These are phyloP conservation scores for Penicillium aurantiogriseum DNA, from an alignment of 2,329 filamentous ascomycete species.

Conservation along the genomic window DNA sequence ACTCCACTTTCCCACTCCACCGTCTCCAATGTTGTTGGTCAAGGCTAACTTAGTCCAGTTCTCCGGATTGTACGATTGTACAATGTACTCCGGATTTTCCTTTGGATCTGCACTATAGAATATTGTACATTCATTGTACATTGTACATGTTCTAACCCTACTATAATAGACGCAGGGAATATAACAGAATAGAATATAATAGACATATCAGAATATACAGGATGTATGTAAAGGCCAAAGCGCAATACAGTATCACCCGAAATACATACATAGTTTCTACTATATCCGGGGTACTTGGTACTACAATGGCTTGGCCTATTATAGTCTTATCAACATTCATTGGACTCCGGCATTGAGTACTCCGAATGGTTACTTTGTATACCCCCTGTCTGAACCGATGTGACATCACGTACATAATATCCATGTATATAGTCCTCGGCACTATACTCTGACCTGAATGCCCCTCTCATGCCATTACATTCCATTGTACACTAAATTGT, in stretches of 20 bases:
- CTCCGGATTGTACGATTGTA: background rate
- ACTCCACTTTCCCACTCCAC: slow-evolving; percentile 6
- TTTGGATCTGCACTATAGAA: slow-evolving; percentile 1
- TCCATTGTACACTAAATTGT: background rate
- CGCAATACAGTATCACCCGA: background rate
- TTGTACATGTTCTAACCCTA: background rate
- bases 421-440: background rate
- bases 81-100: slow-evolving; percentile 3
- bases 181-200: no score
- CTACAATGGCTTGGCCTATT: background rate
- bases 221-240: no score
- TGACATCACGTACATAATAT: background rate
- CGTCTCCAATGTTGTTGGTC: background rate
- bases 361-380: background rate
- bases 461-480: background rate
- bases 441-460: background rate
- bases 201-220: background rate
- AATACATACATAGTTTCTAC: background rate
- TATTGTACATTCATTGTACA: background rate
- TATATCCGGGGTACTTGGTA: background rate
- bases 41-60: background rate
- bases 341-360: background rate
- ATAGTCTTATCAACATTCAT: background rate
- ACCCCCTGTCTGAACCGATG: background rate
- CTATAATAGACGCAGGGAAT: background rate